Base-by-base conservation (phyloP, 495 filamentous ascomycete genomes). In the Immersiella caudata region DNA sequence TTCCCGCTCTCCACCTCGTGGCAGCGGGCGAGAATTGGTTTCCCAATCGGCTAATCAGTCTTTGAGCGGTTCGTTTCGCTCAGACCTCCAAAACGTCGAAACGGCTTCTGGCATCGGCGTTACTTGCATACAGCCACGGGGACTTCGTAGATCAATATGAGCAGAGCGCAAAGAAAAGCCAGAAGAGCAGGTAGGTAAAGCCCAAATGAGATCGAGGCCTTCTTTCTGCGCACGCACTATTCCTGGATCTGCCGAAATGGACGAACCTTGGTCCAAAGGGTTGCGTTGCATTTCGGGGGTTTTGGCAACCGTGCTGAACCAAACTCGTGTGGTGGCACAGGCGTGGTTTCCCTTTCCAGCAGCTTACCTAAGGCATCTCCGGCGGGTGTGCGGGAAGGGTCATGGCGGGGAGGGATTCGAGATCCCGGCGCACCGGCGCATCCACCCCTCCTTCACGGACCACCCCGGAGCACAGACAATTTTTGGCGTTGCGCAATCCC, bases 201-300 rank as follows among this genome's bases (percentile, higher is more conserved):
- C 22, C 21, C 52, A 22, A 61, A 27, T 7, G 59, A 49, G 11
- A 49, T 49, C 52, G 16, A 22, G 11, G 35, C n/a, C 12, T 16
- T 18, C n/a, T n/a, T 35, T n/a, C 57, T 36, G 26, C 57, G 49
- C 62, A 29, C 26, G 62, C 62, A 52, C 63, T 65, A 65, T 65
- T 65, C 63, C 63, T 57, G 63, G 63, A 65, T 65, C 63, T 65
- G 63, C 63, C 63, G 63, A 65, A 25, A 21, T 40, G 27, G 51
- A 52, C 63, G 52, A 56, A 57, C 63, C 63, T n/a, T 57, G 52
- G 63, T 65, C 46, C 29, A 52, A 24, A 65, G 51, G 51, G 63
- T 56, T 57, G 52, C 63, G 63, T 65, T 65, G 52, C 52, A 56
- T 65, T 57, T 65, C 51, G 63, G 29, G 63, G 51, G 20, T 57